phyloP scores from a whole-genome alignment of 2,329 filamentous ascomycete species.

The Aspergillus udagawae region DNA sequence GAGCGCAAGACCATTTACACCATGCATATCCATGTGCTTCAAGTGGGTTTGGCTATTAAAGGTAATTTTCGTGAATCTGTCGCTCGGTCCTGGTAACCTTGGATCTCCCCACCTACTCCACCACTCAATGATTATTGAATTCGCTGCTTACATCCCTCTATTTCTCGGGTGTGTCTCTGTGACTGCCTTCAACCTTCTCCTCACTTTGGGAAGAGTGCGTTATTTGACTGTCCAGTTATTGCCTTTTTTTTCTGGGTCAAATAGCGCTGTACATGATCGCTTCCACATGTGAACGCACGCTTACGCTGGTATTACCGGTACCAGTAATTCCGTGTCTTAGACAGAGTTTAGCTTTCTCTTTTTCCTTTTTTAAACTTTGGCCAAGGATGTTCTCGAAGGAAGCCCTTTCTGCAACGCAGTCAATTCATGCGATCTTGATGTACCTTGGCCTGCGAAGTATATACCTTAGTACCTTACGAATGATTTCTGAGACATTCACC shows the following conservation, averaged over 20 bases:
- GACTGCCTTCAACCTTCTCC: too few species aligned
- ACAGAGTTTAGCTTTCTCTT: conserved; percentile 1
- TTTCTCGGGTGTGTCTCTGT: neutral
- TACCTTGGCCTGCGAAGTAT: too few species aligned
- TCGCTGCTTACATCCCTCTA: neutral
- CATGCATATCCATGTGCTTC: neutral
- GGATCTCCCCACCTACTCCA: neutral
- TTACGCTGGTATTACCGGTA: conserved; percentile 1
- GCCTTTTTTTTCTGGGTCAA: neutral
- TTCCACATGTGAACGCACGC: neutral
- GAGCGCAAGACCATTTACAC: neutral
- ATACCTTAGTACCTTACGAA: neutral
- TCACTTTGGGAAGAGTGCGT: neutral
- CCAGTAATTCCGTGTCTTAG: neutral
- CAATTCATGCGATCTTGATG: too few species aligned
- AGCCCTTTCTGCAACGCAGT: neutral
- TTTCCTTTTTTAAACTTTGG: neutral
- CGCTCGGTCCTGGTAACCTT: neutral
- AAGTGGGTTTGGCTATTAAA: neutral
- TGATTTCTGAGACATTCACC: neutral
- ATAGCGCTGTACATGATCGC: neutral
- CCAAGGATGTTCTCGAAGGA: conserved; percentile 7
- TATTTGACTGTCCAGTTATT: neutral
- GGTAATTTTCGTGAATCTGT: too few species aligned
- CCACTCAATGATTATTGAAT: neutral